Evolutionary conservation across 1,284 basidiomycete genomes (phyloP).

Genomic region (Meira miltonrushii): DNA sequence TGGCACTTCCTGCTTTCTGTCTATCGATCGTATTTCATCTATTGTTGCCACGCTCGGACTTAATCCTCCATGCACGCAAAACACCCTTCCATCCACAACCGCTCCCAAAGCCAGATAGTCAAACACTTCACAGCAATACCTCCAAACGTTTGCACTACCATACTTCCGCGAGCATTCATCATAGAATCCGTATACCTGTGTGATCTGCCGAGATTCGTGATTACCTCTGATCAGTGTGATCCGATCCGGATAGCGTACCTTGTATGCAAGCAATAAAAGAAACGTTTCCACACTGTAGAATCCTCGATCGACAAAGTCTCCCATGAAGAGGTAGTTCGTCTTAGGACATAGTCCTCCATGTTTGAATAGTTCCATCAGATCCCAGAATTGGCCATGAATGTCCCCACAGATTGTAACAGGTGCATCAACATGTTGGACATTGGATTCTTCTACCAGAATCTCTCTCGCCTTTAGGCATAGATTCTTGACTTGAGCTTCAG

Average conservation of each 20-base stretch:
- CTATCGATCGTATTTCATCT: slow-evolving; percentile 84
- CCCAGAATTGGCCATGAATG: slow-evolving; percentile 97
- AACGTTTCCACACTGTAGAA: slow-evolving; percentile 98
- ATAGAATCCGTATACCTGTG: slow-evolving; percentile 96
- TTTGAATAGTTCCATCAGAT: slow-evolving; percentile 93
- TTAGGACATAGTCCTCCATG: slow-evolving; percentile 91
- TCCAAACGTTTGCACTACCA: slow-evolving; percentile 89
- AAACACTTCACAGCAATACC: slow-evolving; percentile 97
- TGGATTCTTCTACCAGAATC: slow-evolving; percentile 88
- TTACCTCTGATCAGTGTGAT: slow-evolving; percentile 96
- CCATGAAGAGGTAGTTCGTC: slow-evolving; percentile 98
- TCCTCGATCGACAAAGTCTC: slow-evolving; percentile 66
- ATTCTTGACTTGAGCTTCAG: slow-evolving; percentile 45
- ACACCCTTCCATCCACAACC: slow-evolving; percentile 67
- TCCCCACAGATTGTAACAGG: slow-evolving; percentile 98
- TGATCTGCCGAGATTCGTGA: slow-evolving; percentile 95
- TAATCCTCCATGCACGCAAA: slow-evolving; percentile 86
- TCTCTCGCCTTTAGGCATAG: slow-evolving; percentile 92
- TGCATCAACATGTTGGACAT: slow-evolving; percentile 91
- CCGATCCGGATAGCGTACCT: slow-evolving; percentile 94
- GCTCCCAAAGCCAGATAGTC: slow-evolving; percentile 92
- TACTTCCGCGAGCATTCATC: slow-evolving; percentile 98
- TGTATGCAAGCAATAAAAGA: slow-evolving; percentile 84
- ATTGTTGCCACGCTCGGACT: slow-evolving; percentile 86
- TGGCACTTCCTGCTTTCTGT: slow-evolving; percentile 90